Evolutionary conservation across 108 stramenopile species (phyloP), one percentile per base, ranked within the genome.

Genomic region (Cyclotella distinguenda): DNA sequence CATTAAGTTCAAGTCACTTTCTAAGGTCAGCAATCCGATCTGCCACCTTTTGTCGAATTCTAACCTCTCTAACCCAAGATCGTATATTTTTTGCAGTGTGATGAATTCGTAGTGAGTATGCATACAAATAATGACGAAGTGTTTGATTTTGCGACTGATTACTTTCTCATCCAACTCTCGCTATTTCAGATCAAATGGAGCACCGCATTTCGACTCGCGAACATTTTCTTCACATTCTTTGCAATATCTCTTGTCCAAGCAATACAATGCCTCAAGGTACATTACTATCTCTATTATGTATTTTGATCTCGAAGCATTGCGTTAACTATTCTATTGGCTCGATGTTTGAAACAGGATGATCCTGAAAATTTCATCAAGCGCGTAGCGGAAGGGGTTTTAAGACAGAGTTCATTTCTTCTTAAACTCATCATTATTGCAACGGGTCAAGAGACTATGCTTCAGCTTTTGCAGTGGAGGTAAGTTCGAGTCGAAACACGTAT

Each of bases 1-100:
- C 18, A 76, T 84, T 31, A 66, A 78, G 22, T 84, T 84, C 78
- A 84, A 84, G 53, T 60, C 78, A 19, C 45, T 62, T 6, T 78
- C 77, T 18, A 64, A 81, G 51, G 64, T 54, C 16, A 66, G 46
- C 10, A 1, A 21, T 48, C n/a, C 16, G 63, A n/a, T 45, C 44
- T 16, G 15, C 0, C 12, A 4, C 42, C 18, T 34, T 36, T 19
- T 50, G 30, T 19, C 8, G 42, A 39, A 9, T 11, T 39, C n/a
- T 13, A 16, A 32, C 28, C 12, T 50, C n/a, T n/a, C n/a, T n/a
- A n/a, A n/a, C n/a, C n/a, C n/a, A n/a, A n/a, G n/a, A n/a, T n/a
- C n/a, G n/a, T n/a, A n/a, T n/a, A n/a, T n/a, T n/a, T n/a, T n/a
- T 40, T 63, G 38, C 52, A 72, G 54, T 40, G 59, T 31, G 72